Evolutionary conservation across 2,329 filamentous ascomycete species (phyloP).

Genomic region (Sclerotinia nivalis): DNA sequence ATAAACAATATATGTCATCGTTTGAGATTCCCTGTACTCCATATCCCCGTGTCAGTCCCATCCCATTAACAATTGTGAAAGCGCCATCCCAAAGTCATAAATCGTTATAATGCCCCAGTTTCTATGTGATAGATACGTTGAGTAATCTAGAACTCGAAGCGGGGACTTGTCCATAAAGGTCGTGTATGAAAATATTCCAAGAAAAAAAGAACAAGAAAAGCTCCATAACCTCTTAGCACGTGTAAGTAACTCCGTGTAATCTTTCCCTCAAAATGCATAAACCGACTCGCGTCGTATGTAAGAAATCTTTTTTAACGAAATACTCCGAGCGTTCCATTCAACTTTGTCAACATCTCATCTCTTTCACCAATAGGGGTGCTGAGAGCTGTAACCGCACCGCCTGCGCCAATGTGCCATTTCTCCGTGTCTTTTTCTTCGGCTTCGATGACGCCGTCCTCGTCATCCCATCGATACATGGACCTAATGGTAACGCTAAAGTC

Average conservation of each 20-base stretch:
- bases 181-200: background rate
- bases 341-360: constrained; percentile 86
- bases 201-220: background rate
- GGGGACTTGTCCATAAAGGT: background rate
- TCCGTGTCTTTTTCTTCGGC: constrained; percentile 47
- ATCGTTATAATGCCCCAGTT: constrained; percentile 13
- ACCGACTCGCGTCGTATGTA: constrained; percentile 17
- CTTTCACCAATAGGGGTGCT: constrained; percentile 79
- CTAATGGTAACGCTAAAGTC: constrained; percentile 93
- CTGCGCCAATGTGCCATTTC: constrained; percentile 82
- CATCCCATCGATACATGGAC: constrained; percentile 73
- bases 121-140: constrained; percentile 7
- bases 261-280: constrained; percentile 11
- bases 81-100: constrained; percentile 14
- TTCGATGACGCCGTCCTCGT: constrained; percentile 47
- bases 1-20: constrained; percentile 22
- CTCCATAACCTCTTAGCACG: constrained; percentile 9
- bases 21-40: constrained; percentile 18
- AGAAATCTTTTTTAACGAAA: constrained; percentile 29
- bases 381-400: constrained; percentile 83
- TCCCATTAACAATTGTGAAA: constrained; percentile 10
- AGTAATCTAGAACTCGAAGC: background rate
- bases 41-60: background rate
- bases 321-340: constrained; percentile 37
- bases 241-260: background rate